Evolutionary conservation across 768 basidiomycete genomes (phyloP).

Genomic region (Russula brevipes): DNA sequence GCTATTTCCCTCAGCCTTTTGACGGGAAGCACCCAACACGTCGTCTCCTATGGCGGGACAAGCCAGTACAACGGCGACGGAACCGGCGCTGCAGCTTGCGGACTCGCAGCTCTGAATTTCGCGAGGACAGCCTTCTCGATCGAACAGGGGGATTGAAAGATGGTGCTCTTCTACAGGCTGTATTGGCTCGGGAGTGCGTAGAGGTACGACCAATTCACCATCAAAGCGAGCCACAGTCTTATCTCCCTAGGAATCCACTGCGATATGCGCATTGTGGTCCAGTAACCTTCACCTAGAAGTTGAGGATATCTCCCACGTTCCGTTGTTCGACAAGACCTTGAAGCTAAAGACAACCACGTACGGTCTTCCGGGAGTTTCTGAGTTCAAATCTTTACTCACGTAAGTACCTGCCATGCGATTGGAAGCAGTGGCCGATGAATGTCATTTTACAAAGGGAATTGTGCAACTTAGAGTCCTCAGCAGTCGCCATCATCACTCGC

Average conservation of each 20-base stretch:
- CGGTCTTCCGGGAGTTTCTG: slow-evolving; percentile 34
- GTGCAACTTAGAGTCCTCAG: slow-evolving; percentile 27
- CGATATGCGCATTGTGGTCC: slow-evolving; percentile 55
- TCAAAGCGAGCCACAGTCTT: neutral
- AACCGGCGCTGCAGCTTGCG: slow-evolving; percentile 52
- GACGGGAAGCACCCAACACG: slow-evolving; percentile 32
- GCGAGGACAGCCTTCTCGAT: slow-evolving; percentile 45
- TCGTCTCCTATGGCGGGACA: slow-evolving; percentile 44
- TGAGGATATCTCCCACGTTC: slow-evolving; percentile 46
- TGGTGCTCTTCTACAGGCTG: slow-evolving; percentile 31
- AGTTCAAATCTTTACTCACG: slow-evolving; percentile 37
- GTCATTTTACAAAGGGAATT: slow-evolving; percentile 26
- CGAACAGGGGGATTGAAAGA: slow-evolving; percentile 33
- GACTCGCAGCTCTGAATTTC: slow-evolving; percentile 63
- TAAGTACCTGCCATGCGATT: slow-evolving; percentile 18
- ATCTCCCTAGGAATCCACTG: slow-evolving; percentile 45
- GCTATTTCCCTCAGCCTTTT: slow-evolving; percentile 1
- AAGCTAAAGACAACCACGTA: slow-evolving; percentile 35
- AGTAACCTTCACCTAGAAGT: slow-evolving; percentile 50
- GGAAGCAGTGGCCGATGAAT: neutral
- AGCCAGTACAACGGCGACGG: slow-evolving; percentile 46
- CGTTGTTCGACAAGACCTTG: slow-evolving; percentile 44
- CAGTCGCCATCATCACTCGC: slow-evolving; percentile 55
- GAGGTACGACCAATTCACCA: slow-evolving; percentile 33
- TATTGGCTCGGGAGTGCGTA: slow-evolving; percentile 34